Percentiles rank a stretch among this genome's conserved stretches.
These are phyloP conservation scores for Vachellia collinsii DNA, from an alignment of 306 rosid species.

Conservation along the genomic window DNA sequence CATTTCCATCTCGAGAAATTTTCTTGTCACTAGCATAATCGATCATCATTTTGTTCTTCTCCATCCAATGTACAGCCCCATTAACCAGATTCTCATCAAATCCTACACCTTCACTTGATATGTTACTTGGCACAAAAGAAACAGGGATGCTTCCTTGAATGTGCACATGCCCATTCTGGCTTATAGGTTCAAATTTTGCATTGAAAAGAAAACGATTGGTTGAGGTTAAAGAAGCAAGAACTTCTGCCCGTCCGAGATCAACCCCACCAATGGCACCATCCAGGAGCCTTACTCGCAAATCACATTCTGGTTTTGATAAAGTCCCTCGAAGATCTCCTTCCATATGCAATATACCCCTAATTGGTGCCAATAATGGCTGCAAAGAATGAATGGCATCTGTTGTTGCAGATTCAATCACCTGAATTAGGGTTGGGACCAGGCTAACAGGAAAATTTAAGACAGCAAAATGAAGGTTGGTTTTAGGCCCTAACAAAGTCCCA, in stretches of 20 bases:
- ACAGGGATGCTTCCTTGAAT: conserved; percentile 92
- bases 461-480: conserved; percentile 88
- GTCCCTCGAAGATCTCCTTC: conserved; percentile 98
- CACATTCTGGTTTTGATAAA: conserved; percentile 91
- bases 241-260: conserved; percentile 89
- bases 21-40: conserved; percentile 60
- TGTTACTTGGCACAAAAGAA: conserved; percentile 61
- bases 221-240: conserved; percentile 92
- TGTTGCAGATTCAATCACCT: conserved; percentile 82
- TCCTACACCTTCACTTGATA: conserved; percentile 56
- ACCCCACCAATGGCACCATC: conserved; percentile 91
- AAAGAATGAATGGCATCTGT: conserved; percentile 69
- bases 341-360: conserved; percentile 92
- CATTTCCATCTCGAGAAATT: conserved; percentile 67
- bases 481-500: conserved; percentile 91
- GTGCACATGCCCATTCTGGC: conserved; percentile 87
- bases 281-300: conserved; percentile 93
- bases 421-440: conserved; percentile 83
- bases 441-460: conserved; percentile 88
- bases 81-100: conserved; percentile 54
- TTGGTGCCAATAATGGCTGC: conserved; percentile 72
- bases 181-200: conserved; percentile 86
- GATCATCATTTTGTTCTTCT: conserved; percentile 52
- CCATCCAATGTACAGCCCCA: conserved; percentile 74
- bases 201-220: conserved; percentile 83